phyloP scores from a whole-genome alignment of 495 filamentous ascomycete species.

The Lichenothelia convexa region DNA sequence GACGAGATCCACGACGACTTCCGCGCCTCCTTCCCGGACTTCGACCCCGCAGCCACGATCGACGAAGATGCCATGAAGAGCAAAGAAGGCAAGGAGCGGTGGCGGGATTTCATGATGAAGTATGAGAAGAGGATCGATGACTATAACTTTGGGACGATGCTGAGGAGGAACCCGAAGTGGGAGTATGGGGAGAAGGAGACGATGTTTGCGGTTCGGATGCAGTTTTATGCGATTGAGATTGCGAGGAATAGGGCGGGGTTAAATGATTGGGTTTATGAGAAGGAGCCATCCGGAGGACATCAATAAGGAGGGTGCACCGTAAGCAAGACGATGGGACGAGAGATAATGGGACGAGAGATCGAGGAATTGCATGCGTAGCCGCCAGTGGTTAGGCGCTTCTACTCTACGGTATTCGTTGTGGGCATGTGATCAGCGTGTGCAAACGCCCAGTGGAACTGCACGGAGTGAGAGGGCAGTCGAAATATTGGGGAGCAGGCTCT shows the following conservation, averaged over 20 bases:
- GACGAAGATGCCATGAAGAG: constrained; percentile 95
- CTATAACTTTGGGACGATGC: constrained; percentile 93
- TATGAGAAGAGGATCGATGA: constrained; percentile 89
- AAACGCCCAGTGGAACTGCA: too few species aligned
- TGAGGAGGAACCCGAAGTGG: constrained; percentile 54
- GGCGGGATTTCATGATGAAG: constrained; percentile 83
- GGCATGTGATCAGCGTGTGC: too few species aligned
- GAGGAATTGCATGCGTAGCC: too few species aligned
- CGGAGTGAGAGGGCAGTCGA: too few species aligned
- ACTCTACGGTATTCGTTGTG: too few species aligned
- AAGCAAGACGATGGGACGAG: too few species aligned
- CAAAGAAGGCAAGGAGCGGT: constrained; percentile 85
- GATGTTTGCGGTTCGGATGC: constrained; percentile 88
- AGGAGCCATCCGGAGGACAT: constrained; percentile 35
- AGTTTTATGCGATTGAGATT: constrained; percentile 97
- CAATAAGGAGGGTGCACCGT: too few species aligned
- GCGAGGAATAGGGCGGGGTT: constrained; percentile 71
- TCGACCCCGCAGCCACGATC: constrained; percentile 61
- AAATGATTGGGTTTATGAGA: constrained; percentile 94
- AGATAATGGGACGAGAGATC: too few species aligned
- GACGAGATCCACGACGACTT: constrained; percentile 87
- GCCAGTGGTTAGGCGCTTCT: too few species aligned
- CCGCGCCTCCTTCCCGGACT: constrained; percentile 73
- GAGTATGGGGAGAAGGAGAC: constrained; percentile 83
- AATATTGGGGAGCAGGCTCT: too few species aligned